Evolutionary conservation across 164 flowering plant genomes (phyloP).

Genomic region (Litsea cubeba): DNA sequence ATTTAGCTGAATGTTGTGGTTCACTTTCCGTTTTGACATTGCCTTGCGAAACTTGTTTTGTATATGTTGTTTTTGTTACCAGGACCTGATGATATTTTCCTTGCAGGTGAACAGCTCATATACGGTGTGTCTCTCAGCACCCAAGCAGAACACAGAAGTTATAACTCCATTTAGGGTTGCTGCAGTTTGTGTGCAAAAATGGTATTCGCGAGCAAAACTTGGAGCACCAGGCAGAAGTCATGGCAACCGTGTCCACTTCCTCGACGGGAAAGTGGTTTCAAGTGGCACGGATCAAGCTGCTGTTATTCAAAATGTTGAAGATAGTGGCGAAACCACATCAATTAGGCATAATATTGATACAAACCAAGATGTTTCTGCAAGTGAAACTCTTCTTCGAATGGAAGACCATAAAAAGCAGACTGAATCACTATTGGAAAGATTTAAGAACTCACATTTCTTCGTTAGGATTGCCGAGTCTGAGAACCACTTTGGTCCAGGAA

Average conservation of each 20-base stretch:
- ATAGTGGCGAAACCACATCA: slow-evolving; percentile 32
- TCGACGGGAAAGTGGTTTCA: slow-evolving; percentile 18
- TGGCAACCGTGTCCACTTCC: slow-evolving; percentile 19
- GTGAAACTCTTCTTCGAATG: slow-evolving; percentile 81
- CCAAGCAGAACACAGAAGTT: slow-evolving; percentile 68
- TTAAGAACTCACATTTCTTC: slow-evolving; percentile 84
- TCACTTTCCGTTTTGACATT: slow-evolving; percentile 9
- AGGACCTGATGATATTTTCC: slow-evolving; percentile 3
- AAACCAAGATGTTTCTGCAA: slow-evolving; percentile 46
- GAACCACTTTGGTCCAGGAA: slow-evolving; percentile 79
- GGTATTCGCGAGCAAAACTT: slow-evolving; percentile 33
- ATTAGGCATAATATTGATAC: slow-evolving; percentile 25
- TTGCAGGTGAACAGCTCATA: slow-evolving; percentile 85
- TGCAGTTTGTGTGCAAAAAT: slow-evolving; percentile 76
- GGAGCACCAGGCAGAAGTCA: slow-evolving; percentile 38
- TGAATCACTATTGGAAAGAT: slow-evolving; percentile 53
- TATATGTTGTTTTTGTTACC: neutral
- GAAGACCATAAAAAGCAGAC: slow-evolving; percentile 76
- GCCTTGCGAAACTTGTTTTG: neutral
- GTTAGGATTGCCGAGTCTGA: slow-evolving; percentile 74
- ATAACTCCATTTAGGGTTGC: slow-evolving; percentile 96
- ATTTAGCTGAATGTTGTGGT: slow-evolving; percentile 10
- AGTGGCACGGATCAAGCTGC: slow-evolving; percentile 12
- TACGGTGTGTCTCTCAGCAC: slow-evolving; percentile 79
- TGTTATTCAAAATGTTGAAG: slow-evolving; percentile 27